Evolutionary conservation across 208 protist species (phyloP).

Genomic region (Balamuthia mandrillaris): DNA sequence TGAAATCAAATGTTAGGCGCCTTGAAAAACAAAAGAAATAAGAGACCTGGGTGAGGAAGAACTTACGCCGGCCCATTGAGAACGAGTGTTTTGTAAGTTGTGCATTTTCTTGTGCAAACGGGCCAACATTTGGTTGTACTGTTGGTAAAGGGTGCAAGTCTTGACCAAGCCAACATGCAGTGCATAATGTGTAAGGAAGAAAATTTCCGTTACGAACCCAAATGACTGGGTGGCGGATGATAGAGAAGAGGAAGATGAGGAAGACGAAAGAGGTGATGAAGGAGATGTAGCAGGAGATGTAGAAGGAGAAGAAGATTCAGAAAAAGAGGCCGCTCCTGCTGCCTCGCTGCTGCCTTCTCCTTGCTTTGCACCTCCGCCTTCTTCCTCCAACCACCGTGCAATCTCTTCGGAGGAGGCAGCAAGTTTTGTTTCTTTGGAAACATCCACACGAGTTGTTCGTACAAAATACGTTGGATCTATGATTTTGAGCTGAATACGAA

Average conservation of each 20-base stretch:
- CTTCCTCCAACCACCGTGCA: background rate
- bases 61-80: slow-evolving; percentile 23
- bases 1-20: background rate
- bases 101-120: background rate
- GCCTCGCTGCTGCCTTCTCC: background rate
- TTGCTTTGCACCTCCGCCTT: background rate
- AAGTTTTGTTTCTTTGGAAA: background rate
- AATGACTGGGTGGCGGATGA: background rate
- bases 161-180: slow-evolving; percentile 10
- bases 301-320: background rate
- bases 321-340: background rate
- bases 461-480: background rate
- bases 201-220: slow-evolving; percentile 13
- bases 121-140: background rate
- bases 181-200: slow-evolving; percentile 21
- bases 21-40: background rate
- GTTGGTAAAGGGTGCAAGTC: background rate
- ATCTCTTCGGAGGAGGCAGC: background rate
- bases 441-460: background rate
- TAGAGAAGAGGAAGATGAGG: too few relatives aligned
- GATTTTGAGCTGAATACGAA: background rate
- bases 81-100: background rate
- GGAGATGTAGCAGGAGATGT: background rate
- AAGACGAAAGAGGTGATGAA: too few relatives aligned
- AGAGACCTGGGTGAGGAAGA: background rate